Conservation (phyloP, 1,139 yeast species). For the Geotrichum reessii region DNA sequence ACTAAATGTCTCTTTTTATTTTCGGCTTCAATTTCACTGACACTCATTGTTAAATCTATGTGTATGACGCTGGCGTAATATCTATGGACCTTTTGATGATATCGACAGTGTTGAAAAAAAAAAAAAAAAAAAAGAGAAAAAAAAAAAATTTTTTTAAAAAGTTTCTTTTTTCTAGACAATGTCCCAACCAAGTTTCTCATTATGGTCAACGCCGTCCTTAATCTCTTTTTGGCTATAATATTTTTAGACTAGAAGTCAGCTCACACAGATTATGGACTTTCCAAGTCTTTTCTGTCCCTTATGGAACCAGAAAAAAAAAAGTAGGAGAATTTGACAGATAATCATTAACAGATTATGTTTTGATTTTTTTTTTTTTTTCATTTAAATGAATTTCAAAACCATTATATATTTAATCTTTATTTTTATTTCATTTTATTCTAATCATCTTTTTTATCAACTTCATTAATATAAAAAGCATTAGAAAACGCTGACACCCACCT, state of each 20-base stretch:
- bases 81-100: neutral
- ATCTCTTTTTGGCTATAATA: neutral
- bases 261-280: neutral
- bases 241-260: neutral
- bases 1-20: constrained; percentile 14
- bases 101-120: neutral
- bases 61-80: neutral
- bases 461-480: neutral
- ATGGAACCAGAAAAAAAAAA: neutral
- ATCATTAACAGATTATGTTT: neutral
- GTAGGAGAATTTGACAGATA: neutral
- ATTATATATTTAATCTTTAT: neutral
- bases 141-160: neutral
- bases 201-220: neutral
- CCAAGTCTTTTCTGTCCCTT: neutral
- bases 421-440: neutral
- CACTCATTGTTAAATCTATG: constrained; percentile 8
- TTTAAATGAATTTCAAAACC: neutral
- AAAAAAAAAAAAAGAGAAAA: neutral
- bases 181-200: neutral
- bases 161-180: neutral
- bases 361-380: neutral
- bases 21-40: constrained; percentile 7
- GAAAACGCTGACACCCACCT: too few species aligned
- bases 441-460: neutral